These are phyloP conservation scores for Inosperma sp. DNA, from an alignment of 768 basidiomycete species.

Conservation along the genomic window DNA sequence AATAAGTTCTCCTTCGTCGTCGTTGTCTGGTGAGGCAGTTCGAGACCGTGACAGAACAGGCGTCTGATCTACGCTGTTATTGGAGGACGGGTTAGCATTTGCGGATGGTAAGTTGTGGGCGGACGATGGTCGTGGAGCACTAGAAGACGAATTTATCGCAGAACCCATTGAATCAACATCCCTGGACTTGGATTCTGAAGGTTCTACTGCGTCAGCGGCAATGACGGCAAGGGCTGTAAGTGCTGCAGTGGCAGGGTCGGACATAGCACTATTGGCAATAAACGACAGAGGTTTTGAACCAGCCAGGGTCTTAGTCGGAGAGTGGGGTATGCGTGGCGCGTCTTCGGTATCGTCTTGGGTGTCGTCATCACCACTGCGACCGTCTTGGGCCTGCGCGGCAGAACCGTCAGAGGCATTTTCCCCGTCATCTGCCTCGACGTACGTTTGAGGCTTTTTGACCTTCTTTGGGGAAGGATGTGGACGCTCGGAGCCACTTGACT, in stretches of 20 bases:
- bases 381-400: background rate
- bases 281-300: conserved; percentile 11
- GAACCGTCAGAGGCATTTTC: conserved; percentile 12
- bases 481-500: conserved; percentile 19
- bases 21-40: conserved; percentile 3
- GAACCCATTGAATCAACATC: conserved; percentile 30
- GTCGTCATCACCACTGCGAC: conserved; percentile 13
- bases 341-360: conserved; percentile 20
- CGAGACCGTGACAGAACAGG: background rate
- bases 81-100: background rate
- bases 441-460: conserved; percentile 14
- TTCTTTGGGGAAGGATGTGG: background rate
- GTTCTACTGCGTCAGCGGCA: conserved; percentile 30
- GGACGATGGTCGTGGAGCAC: conserved; percentile 43
- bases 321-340: conserved; percentile 12
- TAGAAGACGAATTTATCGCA: conserved; percentile 43
- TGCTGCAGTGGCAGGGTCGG: conserved; percentile 13
- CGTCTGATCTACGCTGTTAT: background rate
- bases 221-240: conserved; percentile 21
- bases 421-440: conserved; percentile 9
- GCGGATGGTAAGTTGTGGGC: conserved; percentile 16
- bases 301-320: conserved; percentile 16
- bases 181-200: conserved; percentile 23
- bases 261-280: conserved; percentile 1
- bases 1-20: background rate